Evolutionary conservation across 108 stramenopile genomes (phyloP), one percentile per base, ranked within the genome.

Genomic region (Stephanodiscus triporus): DNA sequence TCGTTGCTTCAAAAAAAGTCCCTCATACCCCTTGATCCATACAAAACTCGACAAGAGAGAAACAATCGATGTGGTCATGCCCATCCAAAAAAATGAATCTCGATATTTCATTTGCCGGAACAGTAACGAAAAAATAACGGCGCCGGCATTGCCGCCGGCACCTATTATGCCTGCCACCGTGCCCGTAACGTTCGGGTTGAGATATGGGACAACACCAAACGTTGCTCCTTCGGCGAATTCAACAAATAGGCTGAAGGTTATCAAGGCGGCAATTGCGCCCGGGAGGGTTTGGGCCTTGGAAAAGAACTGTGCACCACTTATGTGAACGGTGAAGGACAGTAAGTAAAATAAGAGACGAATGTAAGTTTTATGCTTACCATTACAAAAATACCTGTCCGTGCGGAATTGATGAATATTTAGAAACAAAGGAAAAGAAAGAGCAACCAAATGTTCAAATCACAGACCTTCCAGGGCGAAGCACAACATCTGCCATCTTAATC

Each of bases 61-160:
- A 14, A 73, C 72, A 54, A 51, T 81, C 34, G 87, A 58, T 63
- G 87, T 84, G 30, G 62, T 57, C 63, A 62, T 60, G 26, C 91
- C 91, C 91, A 93, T 93, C 68, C 86, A 66, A 51, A 84, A 75
- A 60, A 90, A 89, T 0, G 89, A 86, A 14, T 65, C 47, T 10
- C 78, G 48, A 51, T 89, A 88, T 6, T 68, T 47, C 43, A 88
- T 70, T n/a, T 66, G 62, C 24, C 86, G 87, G 57, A 93, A 89
- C 20, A 73, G 27, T 34, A 85, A 36, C 14, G 86, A 84, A 54
- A 85, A 89, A 36, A 86, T 53, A 9, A 93, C 88, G 34, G 84
- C 85, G 19, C 94, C 94, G 11, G 87, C 77, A 73, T 89, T 91
- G 4, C 94, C 94, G 30, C 94, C 94, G 3, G 94, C 88, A 14